These are phyloP conservation scores for Polytrichum commune DNA, from an alignment of 225 moss, liverwort and hornwort species.

Conservation along the genomic window DNA sequence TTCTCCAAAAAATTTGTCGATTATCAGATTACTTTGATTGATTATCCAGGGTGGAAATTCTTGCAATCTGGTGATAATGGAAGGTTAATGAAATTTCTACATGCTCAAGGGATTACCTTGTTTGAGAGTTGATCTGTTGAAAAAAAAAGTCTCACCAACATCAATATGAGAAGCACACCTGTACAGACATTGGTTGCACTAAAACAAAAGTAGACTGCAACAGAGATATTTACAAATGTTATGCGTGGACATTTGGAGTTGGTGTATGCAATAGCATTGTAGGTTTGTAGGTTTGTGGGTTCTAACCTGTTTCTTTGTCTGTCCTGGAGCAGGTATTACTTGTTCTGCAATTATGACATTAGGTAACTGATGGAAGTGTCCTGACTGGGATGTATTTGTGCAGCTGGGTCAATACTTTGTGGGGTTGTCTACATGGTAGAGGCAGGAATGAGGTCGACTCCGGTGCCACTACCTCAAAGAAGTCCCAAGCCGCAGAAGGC, in stretches of 20 bases:
- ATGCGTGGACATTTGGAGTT: not conserved
- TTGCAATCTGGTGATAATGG: too few species aligned
- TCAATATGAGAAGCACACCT: too few species aligned
- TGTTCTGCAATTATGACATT: not conserved
- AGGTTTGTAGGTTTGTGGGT: not conserved
- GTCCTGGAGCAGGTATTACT: not conserved
- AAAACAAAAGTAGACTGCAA: too few species aligned
- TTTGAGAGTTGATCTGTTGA: too few species aligned
- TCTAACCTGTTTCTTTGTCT: not conserved
- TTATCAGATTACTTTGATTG: too few species aligned
- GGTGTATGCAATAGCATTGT: not conserved
- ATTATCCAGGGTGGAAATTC: too few species aligned
- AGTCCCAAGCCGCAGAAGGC: slow-evolving; percentile 15
- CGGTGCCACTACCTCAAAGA: slow-evolving; percentile 29
- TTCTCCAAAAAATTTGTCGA: too few species aligned
- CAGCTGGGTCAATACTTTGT: slow-evolving; percentile 47
- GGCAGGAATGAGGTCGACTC: slow-evolving; percentile 26
- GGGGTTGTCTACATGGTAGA: slow-evolving; percentile 39
- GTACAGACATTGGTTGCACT: too few species aligned
- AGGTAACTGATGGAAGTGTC: not conserved
- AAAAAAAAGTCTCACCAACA: too few species aligned
- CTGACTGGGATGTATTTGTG: not conserved
- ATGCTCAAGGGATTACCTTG: too few species aligned
- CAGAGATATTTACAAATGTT: not conserved
- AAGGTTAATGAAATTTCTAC: too few species aligned